These are phyloP conservation scores for Calonectria pseudoreteaudii DNA, from an alignment of 2,329 filamentous ascomycete species.

Conservation along the genomic window DNA sequence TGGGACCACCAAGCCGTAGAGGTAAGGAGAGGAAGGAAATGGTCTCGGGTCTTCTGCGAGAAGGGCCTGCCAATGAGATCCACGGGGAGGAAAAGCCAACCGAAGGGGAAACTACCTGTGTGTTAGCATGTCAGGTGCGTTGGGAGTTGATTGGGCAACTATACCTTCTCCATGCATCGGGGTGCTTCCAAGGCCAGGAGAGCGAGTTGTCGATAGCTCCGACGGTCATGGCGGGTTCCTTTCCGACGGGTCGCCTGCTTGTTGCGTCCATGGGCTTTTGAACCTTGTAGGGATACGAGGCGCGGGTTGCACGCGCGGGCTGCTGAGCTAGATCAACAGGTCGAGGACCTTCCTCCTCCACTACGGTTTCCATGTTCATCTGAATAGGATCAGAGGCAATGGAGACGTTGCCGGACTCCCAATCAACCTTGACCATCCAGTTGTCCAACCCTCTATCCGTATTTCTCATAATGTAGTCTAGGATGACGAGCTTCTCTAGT, in stretches of 20 bases:
- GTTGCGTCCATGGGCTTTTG: conserved; percentile 88
- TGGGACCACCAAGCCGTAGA: conserved; percentile 98
- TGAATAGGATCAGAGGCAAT: conserved; percentile 85
- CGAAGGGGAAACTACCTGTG: conserved; percentile 88
- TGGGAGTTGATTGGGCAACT: background rate
- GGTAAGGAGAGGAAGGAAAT: conserved; percentile 95
- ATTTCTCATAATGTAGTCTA: conserved; percentile 99
- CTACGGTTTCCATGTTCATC: conserved; percentile 69
- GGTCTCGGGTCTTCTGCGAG: conserved; percentile 90
- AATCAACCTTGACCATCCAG: conserved; percentile 99
- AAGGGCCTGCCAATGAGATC: conserved; percentile 97
- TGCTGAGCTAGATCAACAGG: conserved; percentile 67
- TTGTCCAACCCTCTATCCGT: conserved; percentile 97
- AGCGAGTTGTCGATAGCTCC: conserved; percentile 98
- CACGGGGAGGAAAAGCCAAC: conserved; percentile 97
- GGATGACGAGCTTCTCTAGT: conserved; percentile 94
- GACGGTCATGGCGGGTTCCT: conserved; percentile 74
- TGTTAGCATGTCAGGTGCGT: conserved; percentile 37
- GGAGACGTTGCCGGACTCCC: conserved; percentile 82
- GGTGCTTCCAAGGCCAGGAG: conserved; percentile 99
- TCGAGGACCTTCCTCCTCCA: conserved; percentile 64
- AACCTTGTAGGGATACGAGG: conserved; percentile 76
- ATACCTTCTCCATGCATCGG: conserved; percentile 82
- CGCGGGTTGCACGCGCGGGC: conserved; percentile 53
- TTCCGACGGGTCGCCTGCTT: conserved; percentile 58